Conservation (phyloP, 345 rosid species). For the Xanthoceras sorbifolium region DNA sequence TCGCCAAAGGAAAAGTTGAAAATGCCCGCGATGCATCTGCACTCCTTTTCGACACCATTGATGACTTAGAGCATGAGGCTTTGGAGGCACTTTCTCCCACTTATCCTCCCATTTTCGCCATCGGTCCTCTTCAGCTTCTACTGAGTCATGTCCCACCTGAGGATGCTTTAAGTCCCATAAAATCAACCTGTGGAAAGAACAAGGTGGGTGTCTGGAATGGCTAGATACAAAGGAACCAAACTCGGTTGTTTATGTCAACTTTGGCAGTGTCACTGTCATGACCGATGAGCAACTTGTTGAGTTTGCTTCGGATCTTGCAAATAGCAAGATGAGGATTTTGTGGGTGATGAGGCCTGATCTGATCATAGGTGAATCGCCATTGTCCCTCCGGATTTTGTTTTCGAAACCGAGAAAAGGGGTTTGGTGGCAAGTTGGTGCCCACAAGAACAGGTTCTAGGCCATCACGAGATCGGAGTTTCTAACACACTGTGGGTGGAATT, state of each 20-base stretch:
- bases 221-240: not conserved
- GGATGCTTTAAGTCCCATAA: not conserved
- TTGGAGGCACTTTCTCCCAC: slow-evolving; percentile 14
- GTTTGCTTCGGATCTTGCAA: slow-evolving; percentile 27
- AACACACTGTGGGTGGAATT: not conserved
- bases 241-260: not conserved
- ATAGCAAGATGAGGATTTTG: slow-evolving; percentile 7
- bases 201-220: not conserved
- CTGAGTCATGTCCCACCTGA: not conserved
- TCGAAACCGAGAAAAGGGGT: not conserved
- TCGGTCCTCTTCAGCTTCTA: slow-evolving; percentile 20
- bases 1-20: not conserved
- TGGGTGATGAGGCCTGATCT: slow-evolving; percentile 29
- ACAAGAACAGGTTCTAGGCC: not conserved
- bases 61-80: slow-evolving; percentile 14
- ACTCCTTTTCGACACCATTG: slow-evolving; percentile 17
- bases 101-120: not conserved
- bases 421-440: slow-evolving; percentile 9
- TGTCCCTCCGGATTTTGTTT: slow-evolving; percentile 6
- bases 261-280: slow-evolving; percentile 2
- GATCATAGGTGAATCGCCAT: slow-evolving; percentile 14
- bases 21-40: slow-evolving; percentile 15
- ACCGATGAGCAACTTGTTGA: slow-evolving; percentile 14
- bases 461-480: not conserved
- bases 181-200: slow-evolving; percentile 10